Evolutionary conservation across 129 eudicot genomes (phyloP).

Genomic region (Flaveria sonorensis): DNA sequence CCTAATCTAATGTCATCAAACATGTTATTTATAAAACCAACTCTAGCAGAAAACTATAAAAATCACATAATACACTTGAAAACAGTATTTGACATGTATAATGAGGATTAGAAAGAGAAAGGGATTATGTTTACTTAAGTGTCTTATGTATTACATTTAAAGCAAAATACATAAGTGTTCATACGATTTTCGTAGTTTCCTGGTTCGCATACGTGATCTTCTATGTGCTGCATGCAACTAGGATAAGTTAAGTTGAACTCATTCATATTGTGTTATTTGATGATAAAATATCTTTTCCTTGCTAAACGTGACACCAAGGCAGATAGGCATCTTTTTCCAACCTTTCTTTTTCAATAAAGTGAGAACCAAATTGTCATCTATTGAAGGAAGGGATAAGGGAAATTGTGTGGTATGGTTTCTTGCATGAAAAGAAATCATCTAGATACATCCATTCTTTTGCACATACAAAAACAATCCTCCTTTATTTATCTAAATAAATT

Average conservation of each 20-base stretch:
- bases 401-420: slow-evolving; percentile 36
- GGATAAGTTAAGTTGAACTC: not conserved
- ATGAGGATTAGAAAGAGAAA: too few species aligned
- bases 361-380: slow-evolving; percentile 33
- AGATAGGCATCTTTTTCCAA: slow-evolving; percentile 23
- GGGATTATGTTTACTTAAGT: too few species aligned
- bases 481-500: not conserved
- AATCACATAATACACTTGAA: too few species aligned
- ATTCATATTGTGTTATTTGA: slow-evolving; percentile 15
- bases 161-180: too few species aligned
- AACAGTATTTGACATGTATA: too few species aligned
- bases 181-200: too few species aligned
- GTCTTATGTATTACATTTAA: too few species aligned
- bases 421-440: slow-evolving; percentile 28
- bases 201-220: too few species aligned
- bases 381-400: slow-evolving; percentile 29
- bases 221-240: not conserved
- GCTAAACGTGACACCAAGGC: slow-evolving; percentile 28
- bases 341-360: slow-evolving; percentile 34
- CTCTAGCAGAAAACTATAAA: too few species aligned
- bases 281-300: slow-evolving; percentile 32
- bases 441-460: slow-evolving; percentile 20
- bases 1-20: not conserved
- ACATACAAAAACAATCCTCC: slow-evolving; percentile 24
- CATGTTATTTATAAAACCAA: too few species aligned